Base-by-base conservation (phyloP, 2,329 filamentous ascomycete genomes). In the Westerdykella sp. region DNA sequence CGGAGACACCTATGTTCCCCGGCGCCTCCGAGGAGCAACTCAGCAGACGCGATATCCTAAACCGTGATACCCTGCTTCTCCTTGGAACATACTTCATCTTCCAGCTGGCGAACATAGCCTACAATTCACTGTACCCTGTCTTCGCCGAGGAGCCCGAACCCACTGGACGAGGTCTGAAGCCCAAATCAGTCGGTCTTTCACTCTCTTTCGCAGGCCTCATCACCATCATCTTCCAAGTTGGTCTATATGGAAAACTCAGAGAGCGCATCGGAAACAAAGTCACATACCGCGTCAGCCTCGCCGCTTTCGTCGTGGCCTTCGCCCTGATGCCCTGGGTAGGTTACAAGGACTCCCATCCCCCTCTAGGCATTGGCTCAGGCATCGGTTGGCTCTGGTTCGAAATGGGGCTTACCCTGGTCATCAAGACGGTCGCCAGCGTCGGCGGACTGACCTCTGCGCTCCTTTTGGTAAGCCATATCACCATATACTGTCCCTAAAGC, bases 61-160 rank as follows among this genome's bases (percentile, higher is more conserved):
- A 87, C 57, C 77, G 82, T 44, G 89, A 93, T 46, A 95, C 89
- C 0, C 65, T 96, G 11, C 72, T 94, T 2, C 77, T 98, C 0
- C 77, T 98, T 5, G 65, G 80, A 41, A 94, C 90, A 0, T 97
- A 95, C 60, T 79, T 96, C 35, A 84, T 97, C 39, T 98, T 97
- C 62, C 90, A 96, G 59, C 76, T 98, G 5, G 83, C 86, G 47
- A 97, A 97, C 65, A 88, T 96, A 52, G 89, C 88, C 3, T 98
- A 90, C 76, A 96, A 95, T 68, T 91, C 87, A 14, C 73, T 98
- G 0, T 98, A 94, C 57, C 93, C 93, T 1, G 91, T 97, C 42
- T 98, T 97, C 56, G 87, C 84, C 1, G 83, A 90, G 42, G 81
- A 85, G 0, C 67, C 77, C 1, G 74, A 81, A 0, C 93, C 93